These are phyloP conservation scores for Kwoniella shivajii DNA, from an alignment of 1,284 basidiomycete genomes.

Conservation along the genomic window DNA sequence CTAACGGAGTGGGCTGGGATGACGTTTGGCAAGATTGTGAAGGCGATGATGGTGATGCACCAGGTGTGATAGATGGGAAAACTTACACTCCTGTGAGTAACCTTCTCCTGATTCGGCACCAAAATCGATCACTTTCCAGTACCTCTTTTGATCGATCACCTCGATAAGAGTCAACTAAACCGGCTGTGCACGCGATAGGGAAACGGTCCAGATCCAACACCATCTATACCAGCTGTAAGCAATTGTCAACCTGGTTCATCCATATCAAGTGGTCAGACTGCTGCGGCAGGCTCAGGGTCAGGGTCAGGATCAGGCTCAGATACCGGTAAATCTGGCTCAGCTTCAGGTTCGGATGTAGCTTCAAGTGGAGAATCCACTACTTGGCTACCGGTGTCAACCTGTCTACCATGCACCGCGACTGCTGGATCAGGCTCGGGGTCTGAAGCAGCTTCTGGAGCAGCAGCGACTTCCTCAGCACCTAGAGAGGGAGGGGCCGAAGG, in stretches of 20 bases:
- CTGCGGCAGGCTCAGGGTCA: not conserved
- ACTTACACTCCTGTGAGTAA: slow-evolving; percentile 28
- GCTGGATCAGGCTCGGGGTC: not conserved
- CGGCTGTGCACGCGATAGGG: slow-evolving; percentile 9
- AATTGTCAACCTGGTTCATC: slow-evolving; percentile 19
- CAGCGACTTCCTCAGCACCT: not conserved
- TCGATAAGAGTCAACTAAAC: no score
- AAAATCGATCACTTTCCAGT: no score
- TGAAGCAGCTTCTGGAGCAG: not conserved
- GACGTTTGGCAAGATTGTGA: slow-evolving; percentile 38
- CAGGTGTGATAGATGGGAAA: slow-evolving; percentile 29
- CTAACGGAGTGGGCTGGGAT: slow-evolving; percentile 29
- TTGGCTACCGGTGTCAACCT: slow-evolving; percentile 36
- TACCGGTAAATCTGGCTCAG: not conserved
- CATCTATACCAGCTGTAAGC: slow-evolving; percentile 17
- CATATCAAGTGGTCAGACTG: slow-evolving; percentile 24
- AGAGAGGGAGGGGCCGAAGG: not conserved
- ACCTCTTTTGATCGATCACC: no score
- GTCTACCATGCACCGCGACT: slow-evolving; percentile 30
- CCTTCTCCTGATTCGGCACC: not conserved
- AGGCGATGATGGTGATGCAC: slow-evolving; percentile 35
- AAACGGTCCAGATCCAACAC: slow-evolving; percentile 13
- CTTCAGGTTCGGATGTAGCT: not conserved
- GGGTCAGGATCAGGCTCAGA: not conserved
- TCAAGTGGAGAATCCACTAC: slow-evolving; percentile 20